Conservation (phyloP, 352 stramenopile species). For the Globisporangium heterothallicum region DNA sequence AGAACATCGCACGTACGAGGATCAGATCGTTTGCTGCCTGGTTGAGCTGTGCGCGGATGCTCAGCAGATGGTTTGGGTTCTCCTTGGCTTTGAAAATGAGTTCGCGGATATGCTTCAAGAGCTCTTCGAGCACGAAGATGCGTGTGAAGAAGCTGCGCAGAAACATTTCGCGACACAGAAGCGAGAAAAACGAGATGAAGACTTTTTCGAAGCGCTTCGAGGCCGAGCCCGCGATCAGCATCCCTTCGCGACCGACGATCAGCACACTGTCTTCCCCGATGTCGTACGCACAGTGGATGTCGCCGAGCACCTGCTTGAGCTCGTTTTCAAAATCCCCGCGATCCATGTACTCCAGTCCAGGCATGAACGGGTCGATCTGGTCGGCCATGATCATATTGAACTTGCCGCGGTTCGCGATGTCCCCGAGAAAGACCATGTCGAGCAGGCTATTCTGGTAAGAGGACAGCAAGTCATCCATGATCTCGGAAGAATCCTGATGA, state of each 20-base stretch:
- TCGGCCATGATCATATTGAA: conserved; percentile 97
- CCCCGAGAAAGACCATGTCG: conserved; percentile 94
- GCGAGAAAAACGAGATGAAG: conserved; percentile 92
- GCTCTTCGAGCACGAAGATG: conserved; percentile 93
- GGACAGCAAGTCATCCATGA: conserved; percentile 94
- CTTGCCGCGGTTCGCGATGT: conserved; percentile 93
- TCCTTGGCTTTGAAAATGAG: conserved; percentile 86
- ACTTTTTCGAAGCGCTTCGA: conserved; percentile 91
- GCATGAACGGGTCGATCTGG: conserved; percentile 95
- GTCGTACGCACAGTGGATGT: conserved; percentile 92
- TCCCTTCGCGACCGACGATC: conserved; percentile 91
- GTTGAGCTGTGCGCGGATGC: conserved; percentile 84
- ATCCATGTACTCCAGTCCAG: conserved; percentile 96
- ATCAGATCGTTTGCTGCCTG: conserved; percentile 91
- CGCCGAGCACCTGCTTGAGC: conserved; percentile 91
- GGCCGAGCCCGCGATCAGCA: conserved; percentile 91
- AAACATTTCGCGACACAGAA: conserved; percentile 95
- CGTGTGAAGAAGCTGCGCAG: conserved; percentile 95
- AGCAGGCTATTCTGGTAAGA: conserved; percentile 94
- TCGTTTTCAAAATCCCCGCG: conserved; percentile 96
- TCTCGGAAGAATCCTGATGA: conserved; percentile 93
- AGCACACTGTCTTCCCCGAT: conserved; percentile 94
- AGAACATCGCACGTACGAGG: conserved; percentile 26
- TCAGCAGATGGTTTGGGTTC: conserved; percentile 81
- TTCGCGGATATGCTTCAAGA: conserved; percentile 89